Evolutionary conservation across 805 yeast species (phyloP), one percentile per base, ranked within the genome.

Genomic region (Metschnikowia gelsemii): DNA sequence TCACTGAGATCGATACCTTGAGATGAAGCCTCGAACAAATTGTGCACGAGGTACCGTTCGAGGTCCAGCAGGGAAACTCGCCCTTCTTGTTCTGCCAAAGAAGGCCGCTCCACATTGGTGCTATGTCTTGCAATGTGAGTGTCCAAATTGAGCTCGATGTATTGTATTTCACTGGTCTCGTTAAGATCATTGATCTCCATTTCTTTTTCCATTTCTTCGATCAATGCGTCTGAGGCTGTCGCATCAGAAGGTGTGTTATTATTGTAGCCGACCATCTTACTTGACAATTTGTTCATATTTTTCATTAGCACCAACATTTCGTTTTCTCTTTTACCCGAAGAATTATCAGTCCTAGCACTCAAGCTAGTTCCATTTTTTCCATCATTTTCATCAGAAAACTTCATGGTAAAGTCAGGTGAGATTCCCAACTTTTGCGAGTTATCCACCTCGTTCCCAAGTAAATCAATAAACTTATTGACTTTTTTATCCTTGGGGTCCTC

Each of bases 361-460:
- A 23, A 34, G 17, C 25, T 23, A 8, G 35, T 31, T 7, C 38
- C 35, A 12, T 30, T 18, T 18, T 38, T 43, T 6, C 40, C 42
- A 4, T 39, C 42, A 13, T 42, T 37, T n/a, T 44, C 45, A 33
- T 82, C 80, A 29, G 76, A 77, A 29, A 72, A 74, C 42, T 75
- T 73, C 98, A 91, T 91, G 5, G 97, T 91, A 40, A 87, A 70
- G 63, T 91, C 97, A 0, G 96, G 96, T 16, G 73, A 71, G 56
- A 87, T 87, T 0, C 97, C 97, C 36, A 76, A 63, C 49, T 72
- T 76, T 35, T 81, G 82, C 0, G 95, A 76, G 56, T 86, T 86
- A 57, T 91, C 95, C 35, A 83, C 85, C 41, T 75, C 77, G 58
- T 93, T 93, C 2, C 88, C 97, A 37, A 73, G 78, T 13, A 93